These are phyloP conservation scores for Boeremia exigua DNA, from an alignment of 2,329 filamentous ascomycete genomes.

Conservation along the genomic window DNA sequence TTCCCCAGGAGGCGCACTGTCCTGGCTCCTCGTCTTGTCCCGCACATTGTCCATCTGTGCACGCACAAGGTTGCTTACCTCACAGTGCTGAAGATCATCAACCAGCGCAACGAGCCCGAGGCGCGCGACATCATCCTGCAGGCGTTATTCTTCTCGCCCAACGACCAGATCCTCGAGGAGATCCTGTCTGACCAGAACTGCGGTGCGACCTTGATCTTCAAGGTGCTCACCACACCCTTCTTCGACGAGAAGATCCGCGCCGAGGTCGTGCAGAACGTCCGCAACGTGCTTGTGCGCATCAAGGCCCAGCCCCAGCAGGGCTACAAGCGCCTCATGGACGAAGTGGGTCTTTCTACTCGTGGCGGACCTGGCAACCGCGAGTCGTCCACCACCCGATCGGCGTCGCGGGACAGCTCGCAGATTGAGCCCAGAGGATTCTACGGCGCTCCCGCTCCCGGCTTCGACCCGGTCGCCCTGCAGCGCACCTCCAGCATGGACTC, in stretches of 20 bases:
- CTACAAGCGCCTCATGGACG: conserved; percentile 98
- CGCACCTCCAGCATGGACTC: conserved; percentile 58
- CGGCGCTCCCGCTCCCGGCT: conserved; percentile 44
- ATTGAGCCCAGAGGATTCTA: conserved; percentile 46
- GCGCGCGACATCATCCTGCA: conserved; percentile 88
- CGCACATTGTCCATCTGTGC: conserved; percentile 91
- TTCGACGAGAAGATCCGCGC: conserved; percentile 89
- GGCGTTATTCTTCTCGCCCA: conserved; percentile 88
- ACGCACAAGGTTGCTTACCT: conserved; percentile 98
- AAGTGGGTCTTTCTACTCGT: conserved; percentile 81
- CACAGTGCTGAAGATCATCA: conserved; percentile 97
- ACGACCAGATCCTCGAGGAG: conserved; percentile 84
- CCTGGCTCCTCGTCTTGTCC: conserved; percentile 87
- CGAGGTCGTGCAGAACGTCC: conserved; percentile 90
- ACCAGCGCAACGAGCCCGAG: conserved; percentile 93
- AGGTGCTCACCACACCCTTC: conserved; percentile 96
- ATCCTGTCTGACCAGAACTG: conserved; percentile 92
- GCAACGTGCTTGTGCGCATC: conserved; percentile 83
- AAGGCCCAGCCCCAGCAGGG: conserved; percentile 94
- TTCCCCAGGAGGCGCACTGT: conserved; percentile 92
- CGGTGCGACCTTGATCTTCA: conserved; percentile 96
- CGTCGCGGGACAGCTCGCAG: conserved; percentile 46
- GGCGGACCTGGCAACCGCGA: conserved; percentile 49
- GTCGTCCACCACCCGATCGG: conserved; percentile 45
- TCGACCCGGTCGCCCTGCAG: conserved; percentile 53